phyloP scores from a whole-genome alignment of 495 filamentous ascomycete species.

The Trichoderma virens region DNA sequence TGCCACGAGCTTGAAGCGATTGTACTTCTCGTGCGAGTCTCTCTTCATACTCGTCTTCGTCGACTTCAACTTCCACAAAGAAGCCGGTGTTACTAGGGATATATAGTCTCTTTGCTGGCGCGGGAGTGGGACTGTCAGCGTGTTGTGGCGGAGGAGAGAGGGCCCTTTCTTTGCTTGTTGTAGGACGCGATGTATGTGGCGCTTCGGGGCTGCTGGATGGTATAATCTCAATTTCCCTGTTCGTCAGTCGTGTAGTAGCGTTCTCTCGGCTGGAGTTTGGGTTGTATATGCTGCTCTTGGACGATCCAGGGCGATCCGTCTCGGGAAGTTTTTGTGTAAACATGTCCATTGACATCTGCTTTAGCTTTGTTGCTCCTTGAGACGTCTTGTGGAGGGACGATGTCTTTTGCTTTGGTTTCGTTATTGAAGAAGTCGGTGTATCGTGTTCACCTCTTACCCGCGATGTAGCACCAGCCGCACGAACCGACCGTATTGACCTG shows the following conservation, averaged over 20 bases:
- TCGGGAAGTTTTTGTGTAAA: neutral
- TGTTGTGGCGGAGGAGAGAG: neutral
- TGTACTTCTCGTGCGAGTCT: conserved; percentile 12
- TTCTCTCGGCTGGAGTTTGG: neutral
- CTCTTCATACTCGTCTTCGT: conserved; percentile 18
- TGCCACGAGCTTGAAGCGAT: neutral
- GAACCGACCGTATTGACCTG: neutral
- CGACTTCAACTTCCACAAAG: conserved; percentile 28
- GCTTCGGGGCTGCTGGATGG: neutral
- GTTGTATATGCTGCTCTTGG: neutral
- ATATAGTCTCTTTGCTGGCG: neutral
- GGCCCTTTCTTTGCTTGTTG: neutral
- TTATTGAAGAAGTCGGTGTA: neutral
- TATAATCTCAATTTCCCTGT: neutral
- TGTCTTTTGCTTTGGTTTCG: neutral
- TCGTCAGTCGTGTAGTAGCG: neutral
- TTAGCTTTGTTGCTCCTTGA: conserved; percentile 7
- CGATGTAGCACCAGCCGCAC: neutral
- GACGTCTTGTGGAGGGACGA: neutral
- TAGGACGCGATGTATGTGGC: neutral
- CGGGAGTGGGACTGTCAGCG: too few species aligned
- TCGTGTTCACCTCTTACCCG: neutral
- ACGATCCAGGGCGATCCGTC: too few species aligned
- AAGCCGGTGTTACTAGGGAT: conserved; percentile 23
- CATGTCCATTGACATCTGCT: conserved; percentile 14